Percentiles rank a stretch among this genome's conserved stretches.
Conservation (phyloP, 768 basidiomycete species). For the Austroboletus eburneus region DNA sequence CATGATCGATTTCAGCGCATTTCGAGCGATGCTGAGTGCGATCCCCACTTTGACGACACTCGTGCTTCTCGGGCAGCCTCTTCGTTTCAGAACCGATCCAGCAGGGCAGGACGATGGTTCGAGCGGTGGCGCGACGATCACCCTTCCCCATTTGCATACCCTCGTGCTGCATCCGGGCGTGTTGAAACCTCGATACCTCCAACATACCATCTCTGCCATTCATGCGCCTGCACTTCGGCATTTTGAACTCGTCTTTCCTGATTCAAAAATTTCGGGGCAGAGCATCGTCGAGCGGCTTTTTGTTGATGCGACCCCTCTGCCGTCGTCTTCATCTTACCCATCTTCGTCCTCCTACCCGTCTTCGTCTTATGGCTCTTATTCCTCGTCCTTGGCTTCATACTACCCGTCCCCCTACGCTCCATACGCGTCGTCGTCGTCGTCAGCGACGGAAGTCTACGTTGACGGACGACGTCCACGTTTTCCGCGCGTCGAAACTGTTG, state of each 20-base stretch:
- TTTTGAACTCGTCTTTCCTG: conserved; percentile 31
- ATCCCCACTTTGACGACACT: conserved; percentile 25
- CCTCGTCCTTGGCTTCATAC: conserved; percentile 1
- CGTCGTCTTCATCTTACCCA: not conserved
- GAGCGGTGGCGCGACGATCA: conserved; percentile 6
- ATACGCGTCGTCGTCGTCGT: not conserved
- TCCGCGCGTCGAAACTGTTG: conserved; percentile 25
- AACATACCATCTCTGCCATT: conserved; percentile 26
- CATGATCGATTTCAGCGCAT: conserved; percentile 26
- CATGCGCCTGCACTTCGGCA: conserved; percentile 28
- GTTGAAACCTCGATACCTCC: conserved; percentile 30
- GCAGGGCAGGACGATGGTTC: conserved; percentile 1
- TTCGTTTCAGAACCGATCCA: conserved; percentile 22
- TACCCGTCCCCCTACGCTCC: not conserved
- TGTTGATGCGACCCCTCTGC: conserved; percentile 4
- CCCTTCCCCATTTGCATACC: conserved; percentile 27
- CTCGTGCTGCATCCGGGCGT: conserved; percentile 28
- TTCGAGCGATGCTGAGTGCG: conserved; percentile 20
- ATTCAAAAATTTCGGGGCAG: conserved; percentile 27
- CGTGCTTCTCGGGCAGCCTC: conserved; percentile 25
- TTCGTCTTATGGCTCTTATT: not conserved
- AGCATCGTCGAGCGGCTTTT: conserved; percentile 25
- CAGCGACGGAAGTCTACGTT: not conserved
- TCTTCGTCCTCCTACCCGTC: conserved; percentile 1
- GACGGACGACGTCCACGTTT: conserved; percentile 20